Evolutionary conservation across 176 grass and related monocot species (phyloP).

Genomic region (Bromus sterilis): DNA sequence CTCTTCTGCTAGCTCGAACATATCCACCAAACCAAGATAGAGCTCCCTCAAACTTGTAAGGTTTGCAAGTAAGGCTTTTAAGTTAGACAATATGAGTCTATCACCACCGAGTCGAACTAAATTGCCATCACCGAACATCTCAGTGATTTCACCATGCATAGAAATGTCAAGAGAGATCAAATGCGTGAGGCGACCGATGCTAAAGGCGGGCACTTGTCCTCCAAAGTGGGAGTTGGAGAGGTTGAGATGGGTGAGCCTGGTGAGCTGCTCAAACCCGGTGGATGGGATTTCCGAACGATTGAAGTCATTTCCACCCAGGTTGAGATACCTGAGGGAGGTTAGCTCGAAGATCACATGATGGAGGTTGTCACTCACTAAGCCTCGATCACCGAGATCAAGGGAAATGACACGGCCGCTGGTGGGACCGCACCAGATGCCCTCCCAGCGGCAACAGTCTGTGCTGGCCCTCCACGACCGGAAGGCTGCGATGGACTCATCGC

Average conservation of each 20-base stretch:
- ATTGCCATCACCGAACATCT: too few species aligned
- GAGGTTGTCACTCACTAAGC: background rate
- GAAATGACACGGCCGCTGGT: background rate
- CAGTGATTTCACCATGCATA: too few species aligned
- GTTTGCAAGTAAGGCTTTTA: too few species aligned
- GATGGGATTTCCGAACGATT: background rate
- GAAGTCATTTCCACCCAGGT: background rate
- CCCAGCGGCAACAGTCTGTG: background rate
- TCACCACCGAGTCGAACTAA: too few species aligned
- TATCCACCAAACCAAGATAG: slow-evolving; percentile 20
- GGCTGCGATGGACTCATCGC: background rate
- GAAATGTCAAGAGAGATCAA: background rate
- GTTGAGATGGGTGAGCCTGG: background rate
- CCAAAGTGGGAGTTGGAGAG: background rate
- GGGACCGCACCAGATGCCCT: background rate
- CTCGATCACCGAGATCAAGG: background rate
- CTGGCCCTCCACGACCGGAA: background rate
- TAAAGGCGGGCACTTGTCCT: too few species aligned
- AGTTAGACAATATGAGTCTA: too few species aligned
- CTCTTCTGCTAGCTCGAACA: slow-evolving; percentile 19
- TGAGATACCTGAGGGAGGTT: background rate
- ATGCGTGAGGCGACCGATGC: background rate
- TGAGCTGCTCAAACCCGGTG: background rate
- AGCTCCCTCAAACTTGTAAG: slow-evolving; percentile 36
- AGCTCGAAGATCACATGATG: background rate